phyloP scores from a whole-genome alignment of 306 rosid species.

The Prunus salicina region DNA sequence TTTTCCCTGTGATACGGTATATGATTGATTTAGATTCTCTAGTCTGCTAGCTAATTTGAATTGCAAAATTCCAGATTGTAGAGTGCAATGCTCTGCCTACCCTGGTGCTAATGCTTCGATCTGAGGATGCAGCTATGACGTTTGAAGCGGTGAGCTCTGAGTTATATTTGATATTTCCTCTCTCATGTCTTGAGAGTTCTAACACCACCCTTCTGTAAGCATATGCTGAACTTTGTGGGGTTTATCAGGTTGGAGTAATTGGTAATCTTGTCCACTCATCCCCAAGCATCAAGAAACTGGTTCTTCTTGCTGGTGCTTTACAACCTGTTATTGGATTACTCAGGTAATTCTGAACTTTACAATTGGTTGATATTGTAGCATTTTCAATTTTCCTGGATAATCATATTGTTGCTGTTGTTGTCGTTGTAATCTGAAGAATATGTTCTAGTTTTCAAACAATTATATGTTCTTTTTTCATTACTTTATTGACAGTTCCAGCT shows the following conservation, averaged over 20 bases:
- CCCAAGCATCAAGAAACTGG: slow-evolving; percentile 55
- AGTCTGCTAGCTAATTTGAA: slow-evolving; percentile 21
- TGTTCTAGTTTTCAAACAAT: neutral
- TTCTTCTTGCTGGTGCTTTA: slow-evolving; percentile 63
- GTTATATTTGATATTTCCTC: neutral
- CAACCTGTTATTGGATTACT: slow-evolving; percentile 67
- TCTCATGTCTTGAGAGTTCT: neutral
- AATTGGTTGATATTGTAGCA: neutral
- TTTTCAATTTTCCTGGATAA: neutral
- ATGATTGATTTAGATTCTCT: neutral
- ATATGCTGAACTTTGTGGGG: slow-evolving; percentile 4
- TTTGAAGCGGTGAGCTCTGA: slow-evolving; percentile 55
- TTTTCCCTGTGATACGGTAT: neutral
- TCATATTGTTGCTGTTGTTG: neutral
- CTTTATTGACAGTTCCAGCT: slow-evolving; percentile 42
- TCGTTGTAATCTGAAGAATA: neutral
- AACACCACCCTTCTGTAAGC: neutral
- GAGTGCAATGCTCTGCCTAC: slow-evolving; percentile 57
- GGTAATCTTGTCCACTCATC: slow-evolving; percentile 84
- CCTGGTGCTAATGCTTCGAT: slow-evolving; percentile 64
- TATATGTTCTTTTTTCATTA: neutral
- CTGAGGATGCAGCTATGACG: slow-evolving; percentile 51
- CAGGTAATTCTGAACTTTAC: slow-evolving; percentile 32
- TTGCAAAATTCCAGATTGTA: slow-evolving; percentile 53
- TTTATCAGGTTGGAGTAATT: slow-evolving; percentile 63